Evolutionary conservation across 2,329 filamentous ascomycete genomes (phyloP), one percentile per base, ranked within the genome.

Genomic region (Pseudocercospora musae): DNA sequence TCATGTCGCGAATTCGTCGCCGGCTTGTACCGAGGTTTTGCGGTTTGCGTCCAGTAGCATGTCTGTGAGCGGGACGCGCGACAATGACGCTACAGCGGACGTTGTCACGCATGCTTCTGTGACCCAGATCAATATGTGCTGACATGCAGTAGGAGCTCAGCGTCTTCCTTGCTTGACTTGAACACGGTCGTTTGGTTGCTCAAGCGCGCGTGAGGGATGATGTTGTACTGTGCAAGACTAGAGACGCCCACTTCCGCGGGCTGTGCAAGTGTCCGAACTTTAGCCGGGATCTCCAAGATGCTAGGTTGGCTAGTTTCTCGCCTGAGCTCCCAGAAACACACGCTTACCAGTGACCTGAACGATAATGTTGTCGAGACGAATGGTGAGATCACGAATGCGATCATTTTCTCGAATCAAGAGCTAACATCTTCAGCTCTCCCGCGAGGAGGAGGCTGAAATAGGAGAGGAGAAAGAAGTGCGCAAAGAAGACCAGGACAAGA

Each of bases 401-500:
- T 31, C 25, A 23, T 49, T 2, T n/a, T 42, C 6, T 40, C 9
- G 31, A n/a, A 25, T 10, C 7, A 2, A 11, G 8, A 21, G 33
- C 62, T 63, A 29, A 63, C 20, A 11, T 11, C 13, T 21, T 9
- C 23, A 98, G 95, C 89, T 99, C 69, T 92, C 91, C 50, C 96
- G 92, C 75, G 94, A 96, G 76, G 94, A 98, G 72, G 95, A 99
- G 78, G 89, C 82, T 62, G 76, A 87, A 62, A 82, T 87, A 57
- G 85, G 86, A 65, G 90, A 95, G 69, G 95, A 99, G 75, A 89
- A 92, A 71, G 91, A 97, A 78, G 95, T 99, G 62, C 90, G 95
- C 64, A 90, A 93, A 73, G 93, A 98, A 77, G 95, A 99, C 76
- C 95, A 99, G 78, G 93, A 98, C 80, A 96, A 95, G 80, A 99